Percentiles rank a stretch among this genome's conserved stretches.
phyloP scores from a whole-genome alignment of 441 rosid species.

The Manihot esculenta region DNA sequence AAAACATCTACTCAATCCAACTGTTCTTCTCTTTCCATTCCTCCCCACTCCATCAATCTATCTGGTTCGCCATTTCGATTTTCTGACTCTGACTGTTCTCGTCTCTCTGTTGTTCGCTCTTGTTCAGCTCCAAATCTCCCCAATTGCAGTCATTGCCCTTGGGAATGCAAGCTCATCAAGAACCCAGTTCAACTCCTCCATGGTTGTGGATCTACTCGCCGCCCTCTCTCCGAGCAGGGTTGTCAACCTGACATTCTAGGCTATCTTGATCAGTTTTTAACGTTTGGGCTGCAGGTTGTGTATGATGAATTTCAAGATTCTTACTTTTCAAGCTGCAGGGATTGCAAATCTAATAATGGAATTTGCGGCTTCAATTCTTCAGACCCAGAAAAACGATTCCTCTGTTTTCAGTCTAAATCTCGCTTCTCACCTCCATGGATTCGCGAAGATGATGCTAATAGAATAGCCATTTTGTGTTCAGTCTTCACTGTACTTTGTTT shows the following conservation, averaged over 20 bases:
- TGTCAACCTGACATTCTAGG: constrained; percentile 63
- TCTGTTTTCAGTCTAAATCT: constrained; percentile 48
- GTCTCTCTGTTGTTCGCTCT: constrained; percentile 61
- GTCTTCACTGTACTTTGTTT: constrained; percentile 55
- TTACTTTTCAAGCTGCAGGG: constrained; percentile 56
- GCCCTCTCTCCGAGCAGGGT: constrained; percentile 47
- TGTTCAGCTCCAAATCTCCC: constrained; percentile 54
- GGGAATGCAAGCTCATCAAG: constrained; percentile 61
- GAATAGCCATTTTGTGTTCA: constrained; percentile 45
- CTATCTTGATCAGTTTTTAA: constrained; percentile 45
- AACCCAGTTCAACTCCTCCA: constrained; percentile 55
- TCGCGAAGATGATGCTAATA: constrained; percentile 30
- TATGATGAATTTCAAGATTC: constrained; percentile 66
- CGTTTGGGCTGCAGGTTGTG: constrained; percentile 60
- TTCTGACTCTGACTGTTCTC: constrained; percentile 73
- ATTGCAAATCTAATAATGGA: constrained; percentile 48
- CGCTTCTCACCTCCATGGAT: constrained; percentile 37
- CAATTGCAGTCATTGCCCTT: constrained; percentile 57
- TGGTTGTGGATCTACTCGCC: constrained; percentile 51
- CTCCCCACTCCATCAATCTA: constrained; percentile 48
- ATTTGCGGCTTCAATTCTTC: constrained; percentile 73
- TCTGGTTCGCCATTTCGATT: constrained; percentile 69
- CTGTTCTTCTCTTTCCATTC: constrained; percentile 42
- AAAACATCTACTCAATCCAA: background rate
- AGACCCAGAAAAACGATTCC: constrained; percentile 48